phyloP scores from a whole-genome alignment of 2,329 filamentous ascomycete genomes.

The Stenocarpella maydis region DNA sequence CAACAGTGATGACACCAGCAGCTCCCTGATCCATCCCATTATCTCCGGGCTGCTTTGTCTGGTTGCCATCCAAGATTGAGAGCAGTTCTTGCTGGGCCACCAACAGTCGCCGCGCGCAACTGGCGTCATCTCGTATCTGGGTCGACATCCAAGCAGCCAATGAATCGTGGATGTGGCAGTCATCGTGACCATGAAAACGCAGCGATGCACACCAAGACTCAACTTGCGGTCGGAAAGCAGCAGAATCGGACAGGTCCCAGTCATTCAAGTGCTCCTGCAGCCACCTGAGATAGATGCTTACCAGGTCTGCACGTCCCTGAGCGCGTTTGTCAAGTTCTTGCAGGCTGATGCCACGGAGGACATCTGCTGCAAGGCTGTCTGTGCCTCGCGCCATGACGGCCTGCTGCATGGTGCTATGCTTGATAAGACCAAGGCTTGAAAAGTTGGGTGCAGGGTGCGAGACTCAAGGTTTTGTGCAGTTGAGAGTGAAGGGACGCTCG shows the following conservation, averaged over 20 bases:
- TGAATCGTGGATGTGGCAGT: neutral
- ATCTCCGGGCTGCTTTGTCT: neutral
- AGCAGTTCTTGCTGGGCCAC: conserved; percentile 15
- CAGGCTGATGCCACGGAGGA: conserved; percentile 4
- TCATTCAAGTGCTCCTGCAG: conserved; percentile 23
- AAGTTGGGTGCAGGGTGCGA: neutral
- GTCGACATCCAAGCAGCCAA: conserved; percentile 33
- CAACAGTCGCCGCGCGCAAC: conserved; percentile 15
- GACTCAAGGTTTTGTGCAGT: neutral
- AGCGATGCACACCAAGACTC: conserved; percentile 26
- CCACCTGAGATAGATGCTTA: conserved; percentile 23
- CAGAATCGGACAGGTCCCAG: neutral
- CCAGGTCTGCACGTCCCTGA: neutral
- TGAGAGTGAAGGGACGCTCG: neutral
- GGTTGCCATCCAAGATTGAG: neutral
- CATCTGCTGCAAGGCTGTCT: neutral
- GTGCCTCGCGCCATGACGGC: neutral
- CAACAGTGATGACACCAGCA: neutral
- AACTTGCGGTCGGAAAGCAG: conserved; percentile 11
- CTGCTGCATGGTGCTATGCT: neutral
- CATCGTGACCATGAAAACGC: conserved; percentile 13
- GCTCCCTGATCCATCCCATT: neutral
- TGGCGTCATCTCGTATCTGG: neutral
- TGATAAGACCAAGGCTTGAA: neutral
- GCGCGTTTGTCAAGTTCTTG: conserved; percentile 23